Percentiles rank a stretch among this genome's conserved stretches.
These are phyloP conservation scores for Cercospora brassicicola DNA, from an alignment of 2,329 filamentous ascomycete genomes.

Conservation along the genomic window DNA sequence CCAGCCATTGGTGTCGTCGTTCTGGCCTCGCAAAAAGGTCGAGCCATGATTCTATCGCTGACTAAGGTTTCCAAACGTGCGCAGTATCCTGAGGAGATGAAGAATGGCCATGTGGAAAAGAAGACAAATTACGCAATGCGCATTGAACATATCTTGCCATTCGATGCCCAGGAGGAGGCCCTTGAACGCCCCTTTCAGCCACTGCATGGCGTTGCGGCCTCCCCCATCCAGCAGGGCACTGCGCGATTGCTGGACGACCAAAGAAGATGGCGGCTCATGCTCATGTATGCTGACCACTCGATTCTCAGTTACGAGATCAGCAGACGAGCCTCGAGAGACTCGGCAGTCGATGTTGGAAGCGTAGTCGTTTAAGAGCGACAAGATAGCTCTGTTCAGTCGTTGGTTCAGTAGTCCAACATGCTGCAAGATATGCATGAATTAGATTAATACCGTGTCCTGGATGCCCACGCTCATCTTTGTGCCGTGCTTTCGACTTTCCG, in stretches of 20 bases:
- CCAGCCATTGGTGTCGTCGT: constrained; percentile 70
- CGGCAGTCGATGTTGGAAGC: constrained; percentile 22
- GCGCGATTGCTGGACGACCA: constrained; percentile 36
- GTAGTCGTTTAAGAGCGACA: constrained; percentile 23
- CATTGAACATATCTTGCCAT: constrained; percentile 59
- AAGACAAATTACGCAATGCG: constrained; percentile 49
- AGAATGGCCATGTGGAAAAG: constrained; percentile 10
- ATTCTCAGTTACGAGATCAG: constrained; percentile 69
- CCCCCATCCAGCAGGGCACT: constrained; percentile 61
- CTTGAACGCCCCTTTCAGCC: constrained; percentile 51
- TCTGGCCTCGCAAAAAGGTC: constrained; percentile 65
- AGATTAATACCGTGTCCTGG: not conserved
- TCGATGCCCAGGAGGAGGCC: constrained; percentile 53
- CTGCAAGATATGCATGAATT: not conserved
- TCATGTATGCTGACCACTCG: constrained; percentile 70
- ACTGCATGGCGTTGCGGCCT: constrained; percentile 67
- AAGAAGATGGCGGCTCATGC: constrained; percentile 64
- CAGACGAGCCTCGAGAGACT: constrained; percentile 27
- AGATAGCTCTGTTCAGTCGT: not conserved
- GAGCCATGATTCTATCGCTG: constrained; percentile 62
- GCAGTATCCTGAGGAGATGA: constrained; percentile 21
- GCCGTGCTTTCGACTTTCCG: not conserved
- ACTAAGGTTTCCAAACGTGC: constrained; percentile 44
- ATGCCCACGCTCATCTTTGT: not conserved
- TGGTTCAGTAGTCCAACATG: not conserved